Base-by-base conservation (phyloP, 495 filamentous ascomycete genomes). In the Neurospora sp. region DNA sequence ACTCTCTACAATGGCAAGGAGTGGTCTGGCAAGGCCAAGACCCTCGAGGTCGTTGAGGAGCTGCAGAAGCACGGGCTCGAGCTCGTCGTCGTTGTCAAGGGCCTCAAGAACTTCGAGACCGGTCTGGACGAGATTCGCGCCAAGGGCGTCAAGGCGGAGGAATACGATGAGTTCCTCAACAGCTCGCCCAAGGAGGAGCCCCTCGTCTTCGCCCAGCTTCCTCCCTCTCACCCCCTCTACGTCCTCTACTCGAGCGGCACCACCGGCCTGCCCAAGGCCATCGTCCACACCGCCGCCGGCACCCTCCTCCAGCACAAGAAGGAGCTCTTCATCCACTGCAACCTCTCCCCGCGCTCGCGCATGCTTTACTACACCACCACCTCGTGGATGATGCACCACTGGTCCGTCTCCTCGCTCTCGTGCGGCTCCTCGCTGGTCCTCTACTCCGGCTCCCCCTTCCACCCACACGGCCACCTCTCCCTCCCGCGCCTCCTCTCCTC, bases 331-430 rank as follows among this genome's bases (percentile, higher is more conserved):
- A 85, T 98, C 23, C 94, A 98, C 81, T 91, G 91, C 78, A 90
- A 92, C 37, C 89, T 98, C 76, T 84, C 76, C 38, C 75, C 82
- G 4, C 73, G 76, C 35, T 84, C 83, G 16, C 78, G 82, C 11
- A 78, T 87, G 92, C 74, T 95, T 89, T 82, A 82, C 83, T 97
- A 96, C 82, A 97, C 93, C 79, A 97, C 94, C 3, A 97, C 94
- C 3, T 90, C 89, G 39, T 96, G 94, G 93, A 96, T 97, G 94
- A 97, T 97, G 94, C 96, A 93, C 92, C 94, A 97, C 80, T 97
- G 94, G 94, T 89, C 94, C 59, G 89, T 97, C 23, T 94, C 92
- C 6, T 93, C 88, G 0, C 87, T 97, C 10, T 91, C 93, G 12
- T 89, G 88, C 71, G 94, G 94, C 72, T 87, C 91, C 8, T 94